Percentiles rank a stretch among this genome's conserved stretches.
Evolutionary conservation across 2,329 filamentous ascomycete species (phyloP).

Genomic region (Nemania diffusa): DNA sequence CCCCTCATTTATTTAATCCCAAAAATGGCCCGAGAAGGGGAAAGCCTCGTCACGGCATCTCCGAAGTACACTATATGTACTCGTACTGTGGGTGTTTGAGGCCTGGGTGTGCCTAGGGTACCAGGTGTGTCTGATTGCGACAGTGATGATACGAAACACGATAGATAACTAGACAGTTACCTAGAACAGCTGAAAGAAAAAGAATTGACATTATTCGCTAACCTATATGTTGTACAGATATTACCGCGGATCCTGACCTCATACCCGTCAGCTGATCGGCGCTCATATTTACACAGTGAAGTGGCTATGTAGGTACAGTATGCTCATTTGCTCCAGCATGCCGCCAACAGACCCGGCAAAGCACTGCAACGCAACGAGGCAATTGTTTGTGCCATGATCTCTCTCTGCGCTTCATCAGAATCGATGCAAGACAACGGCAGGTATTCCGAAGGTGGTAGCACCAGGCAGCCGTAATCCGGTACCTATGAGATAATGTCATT

Average conservation of each 20-base stretch:
- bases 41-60: conserved; percentile 17
- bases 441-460: not conserved
- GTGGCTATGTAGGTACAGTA: conserved; percentile 1
- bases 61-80: conserved; percentile 5
- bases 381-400: not conserved
- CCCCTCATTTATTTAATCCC: conserved; percentile 11
- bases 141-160: not conserved
- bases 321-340: not conserved
- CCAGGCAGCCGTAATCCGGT: not conserved
- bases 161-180: not conserved
- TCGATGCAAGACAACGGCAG: not conserved
- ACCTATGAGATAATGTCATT: not conserved
- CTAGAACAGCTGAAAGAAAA: not conserved
- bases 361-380: not conserved
- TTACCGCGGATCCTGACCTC: not conserved
- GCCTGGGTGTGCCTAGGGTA: not conserved
- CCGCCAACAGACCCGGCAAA: not conserved
- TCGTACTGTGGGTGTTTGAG: not conserved
- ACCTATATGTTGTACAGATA: not conserved
- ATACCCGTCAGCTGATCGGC: conserved; percentile 28
- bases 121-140: too few species aligned
- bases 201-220: not conserved
- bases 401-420: not conserved
- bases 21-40: conserved; percentile 17
- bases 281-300: conserved; percentile 9